A percentile compares a stretch with the other conserved stretches of the same genome.
These are phyloP conservation scores for Microascus cirrosus DNA, from an alignment of 2,329 filamentous ascomycete species.

Conservation along the genomic window DNA sequence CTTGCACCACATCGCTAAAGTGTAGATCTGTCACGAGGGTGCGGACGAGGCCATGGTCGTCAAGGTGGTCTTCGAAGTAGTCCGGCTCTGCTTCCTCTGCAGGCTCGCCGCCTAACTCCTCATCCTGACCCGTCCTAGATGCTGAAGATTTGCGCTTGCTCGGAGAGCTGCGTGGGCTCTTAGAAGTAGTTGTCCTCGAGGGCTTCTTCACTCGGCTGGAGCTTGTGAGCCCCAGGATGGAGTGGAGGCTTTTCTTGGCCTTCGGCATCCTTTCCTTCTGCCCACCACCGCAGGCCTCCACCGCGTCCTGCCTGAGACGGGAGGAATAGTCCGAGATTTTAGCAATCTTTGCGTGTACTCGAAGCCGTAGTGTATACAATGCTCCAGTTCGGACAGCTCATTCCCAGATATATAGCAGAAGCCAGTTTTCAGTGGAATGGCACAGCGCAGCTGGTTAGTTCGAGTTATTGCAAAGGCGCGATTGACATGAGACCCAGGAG, in stretches of 20 bases:
- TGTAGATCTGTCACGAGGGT: conserved; percentile 43
- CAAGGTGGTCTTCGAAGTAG: conserved; percentile 31
- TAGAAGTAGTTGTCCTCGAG: conserved; percentile 6
- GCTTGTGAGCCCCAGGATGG: conserved; percentile 21
- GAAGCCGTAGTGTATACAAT: neutral
- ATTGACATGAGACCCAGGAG: neutral
- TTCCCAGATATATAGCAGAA: neutral
- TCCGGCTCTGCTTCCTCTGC: conserved; percentile 11
- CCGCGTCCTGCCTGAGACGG: neutral
- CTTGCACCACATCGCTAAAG: conserved; percentile 52
- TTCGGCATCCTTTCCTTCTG: neutral
- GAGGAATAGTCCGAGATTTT: neutral
- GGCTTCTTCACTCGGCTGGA: conserved; percentile 23
- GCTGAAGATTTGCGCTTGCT: conserved; percentile 2
- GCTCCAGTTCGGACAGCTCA: neutral
- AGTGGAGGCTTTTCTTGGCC: conserved; percentile 21
- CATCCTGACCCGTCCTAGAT: conserved; percentile 6
- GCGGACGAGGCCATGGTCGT: conserved; percentile 47
- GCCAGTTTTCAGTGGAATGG: neutral
- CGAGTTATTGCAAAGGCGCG: neutral
- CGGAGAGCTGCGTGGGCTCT: conserved; percentile 7
- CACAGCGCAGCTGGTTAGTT: neutral
- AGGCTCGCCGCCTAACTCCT: conserved; percentile 7
- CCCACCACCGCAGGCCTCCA: neutral
- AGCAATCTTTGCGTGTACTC: neutral